Evolutionary conservation across 345 rosid species (phyloP).

Genomic region (Kandelia obovata): DNA sequence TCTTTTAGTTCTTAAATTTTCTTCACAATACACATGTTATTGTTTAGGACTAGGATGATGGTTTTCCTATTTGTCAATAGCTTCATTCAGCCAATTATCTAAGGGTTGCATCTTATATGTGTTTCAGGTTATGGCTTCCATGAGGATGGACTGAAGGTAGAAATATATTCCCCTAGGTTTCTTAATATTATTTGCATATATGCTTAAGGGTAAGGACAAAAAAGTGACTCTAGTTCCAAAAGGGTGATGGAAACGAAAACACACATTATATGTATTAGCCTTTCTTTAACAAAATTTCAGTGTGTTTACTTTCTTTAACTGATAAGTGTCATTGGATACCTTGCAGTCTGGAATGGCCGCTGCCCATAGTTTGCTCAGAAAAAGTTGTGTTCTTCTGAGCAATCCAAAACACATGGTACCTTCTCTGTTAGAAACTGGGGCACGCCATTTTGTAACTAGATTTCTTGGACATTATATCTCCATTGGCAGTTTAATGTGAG

Average conservation of each 20-base stretch:
- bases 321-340: background rate
- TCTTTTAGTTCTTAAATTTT: too few species aligned
- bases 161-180: background rate
- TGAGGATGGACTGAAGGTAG: slow-evolving; percentile 90
- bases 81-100: background rate
- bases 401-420: slow-evolving; percentile 84
- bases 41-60: background rate
- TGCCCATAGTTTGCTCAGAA: slow-evolving; percentile 63
- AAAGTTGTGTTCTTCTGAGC: slow-evolving; percentile 35
- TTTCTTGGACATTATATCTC: slow-evolving; percentile 67
- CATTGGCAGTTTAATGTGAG: slow-evolving; percentile 72
- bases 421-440: slow-evolving; percentile 65
- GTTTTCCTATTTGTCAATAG: background rate
- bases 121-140: slow-evolving; percentile 93
- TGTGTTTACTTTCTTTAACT: background rate
- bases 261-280: background rate
- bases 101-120: slow-evolving; percentile 5
- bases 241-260: too few species aligned
- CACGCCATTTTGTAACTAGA: slow-evolving; percentile 66
- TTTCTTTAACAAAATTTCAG: background rate
- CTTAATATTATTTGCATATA: background rate
- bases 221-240: background rate
- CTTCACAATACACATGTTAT: too few species aligned
- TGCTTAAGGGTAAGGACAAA: background rate
- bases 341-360: slow-evolving; percentile 72